These are phyloP conservation scores for Amylostereum chailletii DNA, from an alignment of 1,284 basidiomycete genomes.

Conservation along the genomic window DNA sequence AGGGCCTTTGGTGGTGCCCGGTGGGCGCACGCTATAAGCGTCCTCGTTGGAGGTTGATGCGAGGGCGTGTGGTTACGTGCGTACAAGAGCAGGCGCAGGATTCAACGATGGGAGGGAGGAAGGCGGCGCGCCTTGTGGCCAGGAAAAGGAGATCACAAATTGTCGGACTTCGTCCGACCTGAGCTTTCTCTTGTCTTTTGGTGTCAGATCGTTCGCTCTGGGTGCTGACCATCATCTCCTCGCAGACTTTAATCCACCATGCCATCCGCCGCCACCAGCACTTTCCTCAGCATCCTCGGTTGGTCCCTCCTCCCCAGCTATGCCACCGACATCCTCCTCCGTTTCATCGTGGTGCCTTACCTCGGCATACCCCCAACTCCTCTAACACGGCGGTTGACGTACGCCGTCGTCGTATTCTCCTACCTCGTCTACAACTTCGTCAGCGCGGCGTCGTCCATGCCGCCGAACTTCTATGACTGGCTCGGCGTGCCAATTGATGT, in stretches of 20 bases:
- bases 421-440: conserved; percentile 66
- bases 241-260: conserved; percentile 10
- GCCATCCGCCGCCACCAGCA: conserved; percentile 18
- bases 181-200: conserved; percentile 18
- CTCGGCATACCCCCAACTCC: conserved; percentile 36
- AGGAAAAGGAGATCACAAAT: conserved; percentile 28
- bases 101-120: conserved; percentile 8
- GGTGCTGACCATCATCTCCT: background rate
- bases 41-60: conserved; percentile 23
- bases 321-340: conserved; percentile 28
- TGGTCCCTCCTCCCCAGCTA: conserved; percentile 41
- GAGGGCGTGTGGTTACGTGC: conserved; percentile 32
- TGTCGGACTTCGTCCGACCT: conserved; percentile 19
- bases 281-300: conserved; percentile 26
- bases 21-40: conserved; percentile 24
- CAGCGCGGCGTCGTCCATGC: conserved; percentile 42
- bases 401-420: conserved; percentile 55
- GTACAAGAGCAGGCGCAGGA: conserved; percentile 26
- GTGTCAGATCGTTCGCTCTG: background rate
- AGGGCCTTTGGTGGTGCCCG: conserved; percentile 10
- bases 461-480: conserved; percentile 69
- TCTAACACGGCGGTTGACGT: conserved; percentile 52
- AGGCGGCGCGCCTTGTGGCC: conserved; percentile 5
- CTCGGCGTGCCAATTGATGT: conserved; percentile 55
- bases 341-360: conserved; percentile 25